Evolutionary conservation across 495 filamentous ascomycete genomes (phyloP).

Genomic region (Penicillium dipodomyicola): DNA sequence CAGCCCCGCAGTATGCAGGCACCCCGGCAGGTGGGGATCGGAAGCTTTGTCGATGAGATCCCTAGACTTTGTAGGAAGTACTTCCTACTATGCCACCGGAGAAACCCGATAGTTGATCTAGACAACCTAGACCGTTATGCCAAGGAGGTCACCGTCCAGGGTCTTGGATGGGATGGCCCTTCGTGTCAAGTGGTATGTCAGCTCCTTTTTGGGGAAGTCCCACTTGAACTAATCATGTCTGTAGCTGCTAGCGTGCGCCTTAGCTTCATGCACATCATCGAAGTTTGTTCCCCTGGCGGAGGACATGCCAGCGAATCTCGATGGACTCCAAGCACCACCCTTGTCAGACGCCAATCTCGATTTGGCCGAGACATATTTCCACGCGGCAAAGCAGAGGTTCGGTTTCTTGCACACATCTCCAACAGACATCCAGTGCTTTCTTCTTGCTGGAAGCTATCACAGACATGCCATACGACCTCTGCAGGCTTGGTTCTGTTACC

Average conservation of each 20-base stretch:
- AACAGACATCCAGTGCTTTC: slow-evolving; percentile 30
- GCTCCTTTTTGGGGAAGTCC: background rate
- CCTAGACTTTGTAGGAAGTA: slow-evolving; percentile 23
- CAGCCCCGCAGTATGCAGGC: slow-evolving; percentile 7
- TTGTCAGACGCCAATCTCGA: slow-evolving; percentile 22
- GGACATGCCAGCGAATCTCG: slow-evolving; percentile 21
- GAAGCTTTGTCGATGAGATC: slow-evolving; percentile 23
- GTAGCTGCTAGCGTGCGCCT: slow-evolving; percentile 29
- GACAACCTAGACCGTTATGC: slow-evolving; percentile 26
- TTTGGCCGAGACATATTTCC: slow-evolving; percentile 26
- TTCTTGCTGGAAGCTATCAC: slow-evolving; percentile 29
- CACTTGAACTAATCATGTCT: background rate
- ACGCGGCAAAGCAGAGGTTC: slow-evolving; percentile 29
- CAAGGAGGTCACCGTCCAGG: slow-evolving; percentile 26
- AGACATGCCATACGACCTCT: slow-evolving; percentile 28
- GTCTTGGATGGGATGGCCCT: slow-evolving; percentile 28
- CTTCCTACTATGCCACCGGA: slow-evolving; percentile 18
- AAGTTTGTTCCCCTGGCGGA: slow-evolving; percentile 17
- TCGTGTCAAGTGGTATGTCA: slow-evolving; percentile 31
- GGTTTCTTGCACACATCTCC: slow-evolving; percentile 26
- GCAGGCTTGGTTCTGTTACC: slow-evolving; percentile 30
- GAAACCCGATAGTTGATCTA: slow-evolving; percentile 25
- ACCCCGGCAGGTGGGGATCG: slow-evolving; percentile 17
- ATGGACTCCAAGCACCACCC: slow-evolving; percentile 21
- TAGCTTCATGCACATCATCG: slow-evolving; percentile 20